A percentile compares a stretch with the other conserved stretches of the same genome.
Evolutionary conservation across 2,329 filamentous ascomycete species (phyloP).

Genomic region (Fonsecaea pedrosoi): DNA sequence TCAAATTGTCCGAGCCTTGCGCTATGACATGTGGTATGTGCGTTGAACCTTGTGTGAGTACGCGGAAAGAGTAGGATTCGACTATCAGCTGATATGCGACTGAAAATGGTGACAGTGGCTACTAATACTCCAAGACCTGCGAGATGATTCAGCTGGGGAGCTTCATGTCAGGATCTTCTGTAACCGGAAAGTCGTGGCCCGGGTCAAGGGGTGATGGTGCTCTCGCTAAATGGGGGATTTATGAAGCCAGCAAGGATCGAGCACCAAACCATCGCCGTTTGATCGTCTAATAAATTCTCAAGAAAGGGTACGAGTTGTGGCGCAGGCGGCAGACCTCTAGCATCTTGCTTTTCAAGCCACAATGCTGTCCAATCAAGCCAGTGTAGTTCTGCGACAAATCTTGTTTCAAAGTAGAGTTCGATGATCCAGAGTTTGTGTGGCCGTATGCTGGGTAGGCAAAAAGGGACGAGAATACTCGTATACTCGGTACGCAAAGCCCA

Average conservation of each 20-base stretch:
- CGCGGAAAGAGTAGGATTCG: neutral
- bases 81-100: neutral
- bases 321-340: slow-evolving; percentile 10
- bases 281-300: slow-evolving; percentile 13
- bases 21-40: neutral
- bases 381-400: neutral
- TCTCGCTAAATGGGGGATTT: slow-evolving; percentile 10
- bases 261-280: slow-evolving; percentile 15
- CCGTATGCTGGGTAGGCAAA: neutral
- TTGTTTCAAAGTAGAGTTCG: slow-evolving; percentile 10
- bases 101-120: neutral
- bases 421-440: neutral
- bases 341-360: slow-evolving; percentile 16
- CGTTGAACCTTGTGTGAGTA: neutral
- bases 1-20: neutral
- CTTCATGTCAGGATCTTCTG: slow-evolving; percentile 1
- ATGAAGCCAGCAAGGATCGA: slow-evolving; percentile 1
- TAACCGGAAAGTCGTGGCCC: slow-evolving; percentile 17
- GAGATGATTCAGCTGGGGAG: slow-evolving; percentile 1
- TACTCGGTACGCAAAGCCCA: neutral
- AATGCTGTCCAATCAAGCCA: neutral
- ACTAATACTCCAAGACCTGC: neutral
- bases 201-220: neutral
- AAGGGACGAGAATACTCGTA: neutral
- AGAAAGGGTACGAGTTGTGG: slow-evolving; percentile 11